These are phyloP conservation scores for Oropetium thomaeum DNA, from an alignment of 176 grass and related monocot species.

Conservation along the genomic window DNA sequence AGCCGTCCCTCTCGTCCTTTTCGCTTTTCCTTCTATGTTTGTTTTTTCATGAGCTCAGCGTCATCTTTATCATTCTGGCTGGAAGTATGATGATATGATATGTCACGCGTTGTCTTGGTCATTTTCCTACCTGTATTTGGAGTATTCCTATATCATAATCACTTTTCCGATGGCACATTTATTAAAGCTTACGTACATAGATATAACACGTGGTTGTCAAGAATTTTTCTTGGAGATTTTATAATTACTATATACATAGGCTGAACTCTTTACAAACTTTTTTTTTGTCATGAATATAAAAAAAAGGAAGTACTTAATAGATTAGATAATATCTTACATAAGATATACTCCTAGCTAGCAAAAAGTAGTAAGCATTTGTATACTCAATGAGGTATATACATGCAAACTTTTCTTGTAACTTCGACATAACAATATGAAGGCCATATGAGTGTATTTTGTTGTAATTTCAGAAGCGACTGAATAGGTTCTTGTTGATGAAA, in stretches of 20 bases:
- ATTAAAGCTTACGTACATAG: not conserved
- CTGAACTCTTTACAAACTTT: not conserved
- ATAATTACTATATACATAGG: not conserved
- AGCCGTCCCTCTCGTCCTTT: constrained; percentile 41
- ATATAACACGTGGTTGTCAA: not conserved
- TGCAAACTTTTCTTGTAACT: not conserved
- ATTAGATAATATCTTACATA: not conserved
- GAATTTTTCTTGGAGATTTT: not conserved
- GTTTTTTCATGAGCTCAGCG: constrained; percentile 38
- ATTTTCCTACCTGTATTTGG: constrained; percentile 25
- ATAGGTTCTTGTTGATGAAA: not conserved
- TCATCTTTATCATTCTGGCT: constrained; percentile 29
- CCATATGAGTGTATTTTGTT: not conserved
- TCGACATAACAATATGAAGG: not conserved
- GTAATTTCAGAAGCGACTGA: accelerated
- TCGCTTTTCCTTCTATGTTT: constrained; percentile 44
- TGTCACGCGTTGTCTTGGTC: constrained; percentile 20
- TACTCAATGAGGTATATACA: not conserved
- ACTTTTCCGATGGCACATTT: not conserved
- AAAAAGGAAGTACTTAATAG: not conserved
- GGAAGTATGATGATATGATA: constrained; percentile 32
- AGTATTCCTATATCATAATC: not conserved
- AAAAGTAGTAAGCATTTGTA: not conserved
- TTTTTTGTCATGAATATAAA: not conserved
- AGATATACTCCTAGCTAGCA: not conserved